These are phyloP conservation scores for Urostyla sp. DNA, from an alignment of 73 alveolate species.

Conservation along the genomic window DNA sequence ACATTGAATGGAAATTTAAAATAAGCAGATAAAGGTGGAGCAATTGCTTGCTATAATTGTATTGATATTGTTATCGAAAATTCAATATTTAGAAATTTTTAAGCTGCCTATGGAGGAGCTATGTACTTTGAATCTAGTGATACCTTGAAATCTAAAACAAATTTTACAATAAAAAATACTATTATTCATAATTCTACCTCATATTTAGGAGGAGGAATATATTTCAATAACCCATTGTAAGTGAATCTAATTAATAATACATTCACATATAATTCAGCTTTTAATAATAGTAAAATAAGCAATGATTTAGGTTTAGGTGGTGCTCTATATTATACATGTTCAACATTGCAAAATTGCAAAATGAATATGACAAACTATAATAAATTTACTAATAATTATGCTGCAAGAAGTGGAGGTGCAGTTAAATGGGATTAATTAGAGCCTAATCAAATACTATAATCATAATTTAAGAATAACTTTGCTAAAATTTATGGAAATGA, in stretches of 20 bases:
- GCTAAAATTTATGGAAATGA: conserved; percentile 42
- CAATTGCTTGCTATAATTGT: too few relatives aligned
- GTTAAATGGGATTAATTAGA: conserved; percentile 64
- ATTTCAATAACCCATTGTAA: neutral
- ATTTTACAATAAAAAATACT: neutral
- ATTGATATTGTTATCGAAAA: too few relatives aligned
- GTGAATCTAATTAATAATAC: neutral
- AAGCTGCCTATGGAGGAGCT: conserved; percentile 9
- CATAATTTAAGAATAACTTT: neutral
- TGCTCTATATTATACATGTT: neutral
- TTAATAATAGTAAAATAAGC: neutral
- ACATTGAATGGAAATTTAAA: too few relatives aligned
- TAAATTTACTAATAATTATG: neutral
- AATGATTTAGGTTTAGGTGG: conserved; percentile 19
- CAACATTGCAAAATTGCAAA: neutral
- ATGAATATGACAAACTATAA: neutral
- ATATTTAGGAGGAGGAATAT: neutral
- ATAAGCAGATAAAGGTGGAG: too few relatives aligned
- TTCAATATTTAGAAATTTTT: neutral
- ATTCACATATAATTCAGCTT: neutral
- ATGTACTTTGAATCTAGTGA: neutral
- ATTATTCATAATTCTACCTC: neutral
- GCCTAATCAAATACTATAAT: too few relatives aligned
- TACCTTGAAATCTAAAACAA: neutral
- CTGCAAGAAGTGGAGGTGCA: conserved; percentile 64